These are phyloP conservation scores for Kazachstania sp. DNA, from an alignment of 1,139 yeast genomes.

Conservation along the genomic window DNA sequence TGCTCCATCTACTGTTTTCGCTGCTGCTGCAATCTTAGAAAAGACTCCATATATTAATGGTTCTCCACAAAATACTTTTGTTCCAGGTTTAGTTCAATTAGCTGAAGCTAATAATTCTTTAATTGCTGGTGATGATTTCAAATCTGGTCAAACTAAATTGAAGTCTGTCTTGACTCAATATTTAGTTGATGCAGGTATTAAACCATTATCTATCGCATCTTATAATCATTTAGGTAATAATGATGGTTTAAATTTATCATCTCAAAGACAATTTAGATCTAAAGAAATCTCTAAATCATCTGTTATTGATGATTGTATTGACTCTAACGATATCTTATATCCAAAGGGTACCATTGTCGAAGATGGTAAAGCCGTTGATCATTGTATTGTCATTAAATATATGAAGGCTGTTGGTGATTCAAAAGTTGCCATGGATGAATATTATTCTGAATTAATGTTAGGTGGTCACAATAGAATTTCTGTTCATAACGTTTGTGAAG, in stretches of 20 bases:
- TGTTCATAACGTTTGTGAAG: constrained; percentile 94
- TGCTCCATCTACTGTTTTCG: constrained; percentile 86
- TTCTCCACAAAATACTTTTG: constrained; percentile 95
- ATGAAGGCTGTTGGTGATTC: constrained; percentile 92
- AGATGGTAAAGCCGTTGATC: constrained; percentile 73
- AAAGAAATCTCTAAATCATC: constrained; percentile 91
- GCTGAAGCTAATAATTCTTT: constrained; percentile 71
- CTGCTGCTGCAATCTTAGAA: constrained; percentile 87
- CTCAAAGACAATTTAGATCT: constrained; percentile 89
- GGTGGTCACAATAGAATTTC: constrained; percentile 95
- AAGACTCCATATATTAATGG: constrained; percentile 88
- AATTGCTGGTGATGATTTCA: constrained; percentile 96
- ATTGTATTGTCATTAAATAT: constrained; percentile 92
- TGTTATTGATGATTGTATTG: constrained; percentile 91
- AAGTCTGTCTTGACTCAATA: constrained; percentile 94
- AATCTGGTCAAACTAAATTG: constrained; percentile 92
- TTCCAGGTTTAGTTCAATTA: constrained; percentile 86
- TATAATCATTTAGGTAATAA: constrained; percentile 96
- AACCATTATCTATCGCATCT: constrained; percentile 88
- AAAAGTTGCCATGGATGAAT: constrained; percentile 98
- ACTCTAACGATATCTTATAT: constrained; percentile 77
- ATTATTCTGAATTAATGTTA: constrained; percentile 91
- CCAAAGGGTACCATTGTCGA: constrained; percentile 46
- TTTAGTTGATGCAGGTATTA: constrained; percentile 94
- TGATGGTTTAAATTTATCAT: constrained; percentile 86